Conservation (phyloP, 2,329 filamentous ascomycete genomes). For the Diaporthe eres region DNA sequence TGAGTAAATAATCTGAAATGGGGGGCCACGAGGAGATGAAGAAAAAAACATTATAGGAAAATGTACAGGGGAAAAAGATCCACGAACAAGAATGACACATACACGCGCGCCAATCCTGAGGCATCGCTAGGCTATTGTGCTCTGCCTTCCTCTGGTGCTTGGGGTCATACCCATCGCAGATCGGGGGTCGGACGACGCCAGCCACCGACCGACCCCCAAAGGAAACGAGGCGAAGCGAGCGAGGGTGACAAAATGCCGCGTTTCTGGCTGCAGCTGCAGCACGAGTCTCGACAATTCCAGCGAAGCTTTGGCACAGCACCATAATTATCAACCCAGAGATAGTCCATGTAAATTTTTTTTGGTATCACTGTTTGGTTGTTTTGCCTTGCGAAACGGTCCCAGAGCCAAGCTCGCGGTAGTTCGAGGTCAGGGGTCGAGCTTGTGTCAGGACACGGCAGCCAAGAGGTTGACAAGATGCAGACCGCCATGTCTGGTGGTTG, state of each 20-base stretch:
- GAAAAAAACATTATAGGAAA: too few species aligned
- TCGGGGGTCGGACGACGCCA: constrained; percentile 8
- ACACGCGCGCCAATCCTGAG: constrained; percentile 20
- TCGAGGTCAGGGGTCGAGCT: constrained; percentile 17
- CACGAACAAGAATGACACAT: constrained; percentile 35
- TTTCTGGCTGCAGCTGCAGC: constrained; percentile 9
- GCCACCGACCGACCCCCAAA: background rate
- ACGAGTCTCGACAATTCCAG: background rate
- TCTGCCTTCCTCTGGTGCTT: background rate
- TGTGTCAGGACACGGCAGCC: constrained; percentile 27
- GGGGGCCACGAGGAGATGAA: background rate
- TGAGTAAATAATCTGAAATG: background rate
- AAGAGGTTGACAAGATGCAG: constrained; percentile 32
- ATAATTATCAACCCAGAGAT: background rate
- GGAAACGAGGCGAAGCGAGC: constrained; percentile 16
- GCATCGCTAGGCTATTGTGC: constrained; percentile 5
- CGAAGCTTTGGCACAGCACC: background rate
- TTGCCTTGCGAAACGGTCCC: constrained; percentile 17
- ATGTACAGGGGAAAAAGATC: background rate
- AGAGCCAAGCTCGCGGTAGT: constrained; percentile 14
- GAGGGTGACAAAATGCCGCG: constrained; percentile 33
- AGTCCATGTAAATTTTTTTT: too few species aligned
- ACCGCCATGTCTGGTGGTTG: constrained; percentile 21
- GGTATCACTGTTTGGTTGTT: background rate
- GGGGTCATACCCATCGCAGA: constrained; percentile 15